Percentiles rank a stretch among this genome's conserved stretches.
Conservation (phyloP, 2,329 filamentous ascomycete genomes). For the Fusarium keratoplasticum region DNA sequence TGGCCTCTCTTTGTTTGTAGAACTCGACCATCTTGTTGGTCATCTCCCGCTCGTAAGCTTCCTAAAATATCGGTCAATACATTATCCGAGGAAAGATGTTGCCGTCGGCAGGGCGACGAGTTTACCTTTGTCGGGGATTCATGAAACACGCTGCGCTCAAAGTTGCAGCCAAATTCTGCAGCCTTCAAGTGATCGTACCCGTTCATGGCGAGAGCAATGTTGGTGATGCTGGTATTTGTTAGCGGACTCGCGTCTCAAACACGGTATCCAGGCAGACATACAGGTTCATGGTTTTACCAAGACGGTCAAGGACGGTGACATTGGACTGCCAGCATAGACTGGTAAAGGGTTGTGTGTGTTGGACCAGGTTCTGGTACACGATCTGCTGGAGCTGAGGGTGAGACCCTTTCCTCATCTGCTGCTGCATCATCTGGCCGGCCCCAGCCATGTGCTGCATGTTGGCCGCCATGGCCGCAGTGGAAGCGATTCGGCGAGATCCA, state of each 20-base stretch:
- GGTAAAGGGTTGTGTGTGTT: constrained; percentile 48
- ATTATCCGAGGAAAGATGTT: not conserved
- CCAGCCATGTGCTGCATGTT: constrained; percentile 69
- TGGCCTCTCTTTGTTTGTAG: constrained; percentile 62
- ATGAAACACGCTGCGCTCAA: constrained; percentile 61
- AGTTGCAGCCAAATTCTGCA: constrained; percentile 55
- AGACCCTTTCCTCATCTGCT: constrained; percentile 52
- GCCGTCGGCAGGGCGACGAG: not conserved
- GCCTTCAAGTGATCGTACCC: constrained; percentile 55
- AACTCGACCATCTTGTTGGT: constrained; percentile 60
- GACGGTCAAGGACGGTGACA: constrained; percentile 53
- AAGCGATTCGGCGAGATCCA: constrained; percentile 36
- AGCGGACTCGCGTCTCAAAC: not conserved
- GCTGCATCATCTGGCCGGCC: constrained; percentile 59
- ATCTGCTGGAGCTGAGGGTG: constrained; percentile 50
- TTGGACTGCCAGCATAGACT: constrained; percentile 54
- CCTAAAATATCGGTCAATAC: constrained; percentile 51
- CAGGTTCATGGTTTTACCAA: constrained; percentile 58
- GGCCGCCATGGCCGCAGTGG: constrained; percentile 67
- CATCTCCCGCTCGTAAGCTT: constrained; percentile 63
- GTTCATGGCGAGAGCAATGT: constrained; percentile 60
- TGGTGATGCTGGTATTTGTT: constrained; percentile 58
- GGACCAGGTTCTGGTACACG: constrained; percentile 55
- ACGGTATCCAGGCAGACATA: constrained; percentile 44
- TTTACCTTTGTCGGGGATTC: constrained; percentile 61